These are phyloP conservation scores for Tolypocladium pustulatum DNA, from an alignment of 2,329 filamentous ascomycete genomes.

Conservation along the genomic window DNA sequence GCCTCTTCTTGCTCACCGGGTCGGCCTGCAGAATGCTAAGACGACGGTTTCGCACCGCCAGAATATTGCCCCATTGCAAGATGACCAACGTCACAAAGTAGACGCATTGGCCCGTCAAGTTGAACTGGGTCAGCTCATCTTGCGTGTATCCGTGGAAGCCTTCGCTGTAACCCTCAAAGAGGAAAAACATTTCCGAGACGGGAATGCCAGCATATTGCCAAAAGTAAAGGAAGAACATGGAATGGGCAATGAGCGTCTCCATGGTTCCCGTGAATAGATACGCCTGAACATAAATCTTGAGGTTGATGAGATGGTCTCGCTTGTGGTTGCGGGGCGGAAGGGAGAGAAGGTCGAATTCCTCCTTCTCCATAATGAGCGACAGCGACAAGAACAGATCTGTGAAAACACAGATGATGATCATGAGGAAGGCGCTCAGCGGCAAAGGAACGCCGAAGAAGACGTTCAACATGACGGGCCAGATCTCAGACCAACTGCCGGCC, in stretches of 20 bases:
- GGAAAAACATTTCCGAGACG: conserved; percentile 34
- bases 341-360: conserved; percentile 41
- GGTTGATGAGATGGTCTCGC: conserved; percentile 40
- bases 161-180: conserved; percentile 34
- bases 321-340: conserved; percentile 39
- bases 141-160: conserved; percentile 38
- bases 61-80: conserved; percentile 43
- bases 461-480: conserved; percentile 46
- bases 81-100: conserved; percentile 45
- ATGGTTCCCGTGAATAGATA: conserved; percentile 42
- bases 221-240: conserved; percentile 46
- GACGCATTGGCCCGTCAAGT: conserved; percentile 36
- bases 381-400: conserved; percentile 42
- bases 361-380: conserved; percentile 43
- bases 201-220: conserved; percentile 36
- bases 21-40: conserved; percentile 41
- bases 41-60: conserved; percentile 39
- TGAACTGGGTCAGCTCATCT: conserved; percentile 35
- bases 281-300: conserved; percentile 38
- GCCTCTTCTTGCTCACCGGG: conserved; percentile 32
- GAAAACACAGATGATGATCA: conserved; percentile 49
- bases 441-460: conserved; percentile 45
- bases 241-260: conserved; percentile 36
- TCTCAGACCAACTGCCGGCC: conserved; percentile 44
- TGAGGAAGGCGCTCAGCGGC: conserved; percentile 40